Evolutionary conservation across 2,329 filamentous ascomycete genomes (phyloP), one percentile per base, ranked within the genome.

Genomic region (Colletotrichum orbiculare): DNA sequence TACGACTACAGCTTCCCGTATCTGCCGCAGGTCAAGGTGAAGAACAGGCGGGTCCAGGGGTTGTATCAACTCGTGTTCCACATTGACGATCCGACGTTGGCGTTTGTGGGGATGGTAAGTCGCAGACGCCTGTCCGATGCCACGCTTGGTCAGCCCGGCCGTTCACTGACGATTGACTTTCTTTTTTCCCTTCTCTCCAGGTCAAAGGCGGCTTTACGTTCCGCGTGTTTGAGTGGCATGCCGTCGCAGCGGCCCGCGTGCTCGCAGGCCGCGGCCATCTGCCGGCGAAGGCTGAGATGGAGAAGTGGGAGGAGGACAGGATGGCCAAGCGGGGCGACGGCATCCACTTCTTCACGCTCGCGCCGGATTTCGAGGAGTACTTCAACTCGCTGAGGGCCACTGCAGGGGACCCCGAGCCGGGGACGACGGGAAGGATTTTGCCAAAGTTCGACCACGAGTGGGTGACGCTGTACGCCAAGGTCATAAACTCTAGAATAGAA

Each of bases 401-500:
- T 43, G 81, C 81, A 0, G 80, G 81, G 0, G 75, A 81, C 4
- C 80, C 81, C 5, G 70, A 65, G 0, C 68, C 73, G 3, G 77
- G 75, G 0, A 73, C 73, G 2, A 75, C 74, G 0, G 81, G 79
- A 0, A 73, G 80, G 11, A 68, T 68, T 35, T 67, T 83, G 39
- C 80, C 80, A 2, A 71, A 70, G 3, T 83, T 82, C 49, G 75
- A 82, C 10, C 71, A 72, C 34, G 73, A 75, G 39, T 82, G 79
- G 81, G 53, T 73, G 2, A 71, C 73, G 5, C 42, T n/a, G 25
- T 60, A 52, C 25, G 15, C 37, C 6, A n/a, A 52, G 3, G 39
- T 60, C 7, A 53, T 60, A 11, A 45, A 52, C 25, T 25, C 48
- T 6, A 35, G 55, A 13, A 47, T 50, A 1, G 37, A 39, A n/a